phyloP scores from a whole-genome alignment of 495 filamentous ascomycete species.

The Cryomyces antarcticus region DNA sequence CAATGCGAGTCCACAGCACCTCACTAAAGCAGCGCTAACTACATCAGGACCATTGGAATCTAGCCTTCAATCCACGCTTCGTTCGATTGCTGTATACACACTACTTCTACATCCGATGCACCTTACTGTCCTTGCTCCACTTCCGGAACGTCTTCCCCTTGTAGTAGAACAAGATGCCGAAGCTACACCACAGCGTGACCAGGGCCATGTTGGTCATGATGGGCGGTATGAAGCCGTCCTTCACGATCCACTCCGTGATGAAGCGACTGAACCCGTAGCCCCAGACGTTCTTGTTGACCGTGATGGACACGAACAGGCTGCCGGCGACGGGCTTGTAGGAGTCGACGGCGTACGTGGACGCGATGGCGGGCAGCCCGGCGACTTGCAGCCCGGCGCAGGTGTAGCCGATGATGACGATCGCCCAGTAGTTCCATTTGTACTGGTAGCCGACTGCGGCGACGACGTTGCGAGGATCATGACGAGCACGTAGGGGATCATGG shows the following conservation, averaged over 20 bases:
- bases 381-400: constrained; percentile 34
- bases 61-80: too few species aligned
- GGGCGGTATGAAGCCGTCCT: constrained; percentile 5
- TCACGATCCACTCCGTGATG: constrained; percentile 14
- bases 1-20: too few species aligned
- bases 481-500: constrained; percentile 38
- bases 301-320: constrained; percentile 20
- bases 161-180: constrained; percentile 32
- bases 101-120: constrained; percentile 28
- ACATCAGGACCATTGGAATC: too few species aligned
- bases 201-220: constrained; percentile 35
- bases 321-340: constrained; percentile 31
- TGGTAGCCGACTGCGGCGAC: constrained; percentile 40
- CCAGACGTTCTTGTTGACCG: constrained; percentile 24
- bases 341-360: constrained; percentile 34
- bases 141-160: constrained; percentile 35
- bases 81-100: too few species aligned
- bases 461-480: constrained; percentile 36
- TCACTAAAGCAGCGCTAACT: too few species aligned
- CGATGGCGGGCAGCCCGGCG: constrained; percentile 34
- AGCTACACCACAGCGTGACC: constrained; percentile 30
- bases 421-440: constrained; percentile 21
- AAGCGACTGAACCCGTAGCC: constrained; percentile 21
- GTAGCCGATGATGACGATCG: constrained; percentile 33
- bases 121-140: constrained; percentile 31